phyloP scores from a whole-genome alignment of 2,329 filamentous ascomycete species.

The Aspergillus costaricaensis region DNA sequence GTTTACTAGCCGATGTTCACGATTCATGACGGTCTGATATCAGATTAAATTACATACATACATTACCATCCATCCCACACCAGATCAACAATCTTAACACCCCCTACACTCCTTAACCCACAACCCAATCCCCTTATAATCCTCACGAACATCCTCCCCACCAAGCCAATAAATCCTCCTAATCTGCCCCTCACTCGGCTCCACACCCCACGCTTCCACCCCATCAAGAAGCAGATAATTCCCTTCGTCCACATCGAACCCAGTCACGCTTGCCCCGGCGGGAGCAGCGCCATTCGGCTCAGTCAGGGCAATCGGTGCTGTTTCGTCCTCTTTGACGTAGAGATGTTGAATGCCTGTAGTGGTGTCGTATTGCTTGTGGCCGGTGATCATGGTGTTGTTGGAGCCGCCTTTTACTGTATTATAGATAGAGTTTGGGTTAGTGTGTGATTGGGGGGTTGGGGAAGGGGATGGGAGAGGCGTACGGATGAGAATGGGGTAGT shows the following conservation, averaged over 20 bases:
- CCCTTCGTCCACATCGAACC: background rate
- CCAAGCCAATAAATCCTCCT: background rate
- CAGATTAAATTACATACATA: too few relatives aligned
- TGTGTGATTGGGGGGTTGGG: too few relatives aligned
- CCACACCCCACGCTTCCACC: background rate
- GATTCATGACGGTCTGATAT: too few relatives aligned
- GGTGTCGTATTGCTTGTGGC: background rate
- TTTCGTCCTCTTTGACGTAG: background rate
- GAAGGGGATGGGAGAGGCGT: background rate
- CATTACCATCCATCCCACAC: too few relatives aligned
- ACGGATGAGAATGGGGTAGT: slow-evolving; percentile 7
- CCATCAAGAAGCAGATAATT: background rate
- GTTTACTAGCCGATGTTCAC: slow-evolving; percentile 48
- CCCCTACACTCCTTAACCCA: slow-evolving; percentile 6
- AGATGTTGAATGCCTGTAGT: background rate
- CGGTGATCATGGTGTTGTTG: background rate
- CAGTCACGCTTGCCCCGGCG: slow-evolving; percentile 65
- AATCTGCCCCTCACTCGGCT: background rate
- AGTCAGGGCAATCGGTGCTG: background rate
- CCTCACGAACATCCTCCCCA: background rate
- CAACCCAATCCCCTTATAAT: background rate
- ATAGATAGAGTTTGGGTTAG: too few relatives aligned
- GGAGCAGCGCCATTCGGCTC: background rate
- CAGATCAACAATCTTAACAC: background rate
- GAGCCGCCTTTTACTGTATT: slow-evolving; percentile 1